Conservation (phyloP, 139 green algal species). For the Chlamydomonas eustigma region DNA sequence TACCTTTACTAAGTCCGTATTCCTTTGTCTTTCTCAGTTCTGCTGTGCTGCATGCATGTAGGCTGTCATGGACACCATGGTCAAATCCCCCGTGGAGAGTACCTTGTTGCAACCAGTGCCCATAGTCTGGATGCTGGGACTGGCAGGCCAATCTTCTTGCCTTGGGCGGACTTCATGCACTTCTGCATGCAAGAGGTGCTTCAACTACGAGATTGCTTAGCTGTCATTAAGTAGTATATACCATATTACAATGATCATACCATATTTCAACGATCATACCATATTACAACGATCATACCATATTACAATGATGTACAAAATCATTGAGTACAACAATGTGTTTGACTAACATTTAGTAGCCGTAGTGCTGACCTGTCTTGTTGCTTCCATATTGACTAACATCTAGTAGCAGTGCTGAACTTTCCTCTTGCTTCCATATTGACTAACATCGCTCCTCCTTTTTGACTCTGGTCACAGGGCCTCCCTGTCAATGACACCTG, state of each 20-base stretch:
- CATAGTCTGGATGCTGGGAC: conserved; percentile 22
- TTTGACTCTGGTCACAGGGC: too few relatives aligned
- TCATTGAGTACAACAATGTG: too few relatives aligned
- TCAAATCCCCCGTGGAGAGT: conserved; percentile 50
- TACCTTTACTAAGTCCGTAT: too few relatives aligned
- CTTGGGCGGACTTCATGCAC: conserved; percentile 29
- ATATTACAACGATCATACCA: too few relatives aligned
- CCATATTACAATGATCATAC: too few relatives aligned
- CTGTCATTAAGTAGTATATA: too few relatives aligned
- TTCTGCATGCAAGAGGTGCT: conserved; percentile 35
- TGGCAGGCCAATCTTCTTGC: conserved; percentile 26
- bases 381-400: too few relatives aligned
- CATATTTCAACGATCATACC: too few relatives aligned
- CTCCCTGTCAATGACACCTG: conserved; percentile 58
- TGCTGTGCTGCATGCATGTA: conserved; percentile 5
- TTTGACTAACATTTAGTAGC: too few relatives aligned
- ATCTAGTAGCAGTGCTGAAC: background rate
- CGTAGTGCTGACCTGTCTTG: background rate
- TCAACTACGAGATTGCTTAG: too few relatives aligned
- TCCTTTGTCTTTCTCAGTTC: too few relatives aligned
- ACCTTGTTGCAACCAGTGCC: conserved; percentile 50
- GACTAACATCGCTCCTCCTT: background rate
- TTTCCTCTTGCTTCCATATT: background rate
- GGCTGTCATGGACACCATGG: conserved; percentile 55
- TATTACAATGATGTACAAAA: too few relatives aligned